These are phyloP conservation scores for Diaporthe citri DNA, from an alignment of 2,329 filamentous ascomycete genomes.

Conservation along the genomic window DNA sequence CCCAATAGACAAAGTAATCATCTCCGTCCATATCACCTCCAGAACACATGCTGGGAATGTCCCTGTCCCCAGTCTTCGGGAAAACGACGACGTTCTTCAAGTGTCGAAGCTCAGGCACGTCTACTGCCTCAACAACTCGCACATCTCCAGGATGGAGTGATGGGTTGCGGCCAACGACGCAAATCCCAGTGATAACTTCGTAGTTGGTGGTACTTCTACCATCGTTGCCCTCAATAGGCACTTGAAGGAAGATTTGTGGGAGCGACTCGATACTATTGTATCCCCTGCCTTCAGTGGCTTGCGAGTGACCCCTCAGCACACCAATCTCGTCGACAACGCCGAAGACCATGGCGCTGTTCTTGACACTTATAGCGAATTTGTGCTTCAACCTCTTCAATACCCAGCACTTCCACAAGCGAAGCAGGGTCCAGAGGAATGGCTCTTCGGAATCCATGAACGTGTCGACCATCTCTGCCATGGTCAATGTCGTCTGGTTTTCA, in stretches of 20 bases:
- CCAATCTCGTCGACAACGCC: conserved; percentile 90
- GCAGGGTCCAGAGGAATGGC: conserved; percentile 83
- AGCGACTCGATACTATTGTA: conserved; percentile 57
- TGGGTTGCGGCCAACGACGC: conserved; percentile 90
- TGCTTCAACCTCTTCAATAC: conserved; percentile 91
- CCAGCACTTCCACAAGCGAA: conserved; percentile 90
- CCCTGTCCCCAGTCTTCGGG: conserved; percentile 83
- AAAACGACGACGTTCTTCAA: conserved; percentile 90
- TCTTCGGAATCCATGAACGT: conserved; percentile 82
- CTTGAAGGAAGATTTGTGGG: conserved; percentile 91
- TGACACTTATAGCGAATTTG: conserved; percentile 86
- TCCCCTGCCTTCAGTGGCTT: conserved; percentile 54
- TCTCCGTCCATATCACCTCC: conserved; percentile 97
- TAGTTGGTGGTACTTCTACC: conserved; percentile 66
- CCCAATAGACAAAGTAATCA: conserved; percentile 96
- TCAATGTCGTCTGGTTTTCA: conserved; percentile 83
- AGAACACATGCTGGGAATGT: conserved; percentile 93
- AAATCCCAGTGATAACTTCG: conserved; percentile 79
- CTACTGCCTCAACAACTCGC: conserved; percentile 86
- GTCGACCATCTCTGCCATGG: conserved; percentile 80
- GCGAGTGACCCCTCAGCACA: conserved; percentile 78
- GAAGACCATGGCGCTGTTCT: conserved; percentile 87
- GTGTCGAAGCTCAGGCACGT: conserved; percentile 79
- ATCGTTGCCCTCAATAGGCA: conserved; percentile 63
- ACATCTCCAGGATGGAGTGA: conserved; percentile 95